Conservation (phyloP, 768 basidiomycete genomes). For the Tephrocybe rancida region DNA sequence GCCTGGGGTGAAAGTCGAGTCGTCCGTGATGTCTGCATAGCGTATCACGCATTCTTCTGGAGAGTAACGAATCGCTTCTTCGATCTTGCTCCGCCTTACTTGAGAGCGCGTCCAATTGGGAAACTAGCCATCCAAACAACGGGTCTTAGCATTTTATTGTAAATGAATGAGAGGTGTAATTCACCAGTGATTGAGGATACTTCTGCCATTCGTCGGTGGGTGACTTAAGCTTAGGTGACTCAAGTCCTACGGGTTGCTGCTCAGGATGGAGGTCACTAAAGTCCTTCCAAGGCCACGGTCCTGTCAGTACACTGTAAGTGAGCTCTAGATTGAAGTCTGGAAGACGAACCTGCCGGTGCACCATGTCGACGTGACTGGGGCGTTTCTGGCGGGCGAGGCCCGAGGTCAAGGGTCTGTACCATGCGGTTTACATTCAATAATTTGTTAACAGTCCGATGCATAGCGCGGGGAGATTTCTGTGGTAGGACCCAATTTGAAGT, state of each 20-base stretch:
- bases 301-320: background rate
- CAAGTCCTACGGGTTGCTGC: background rate
- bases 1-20: conserved; percentile 38
- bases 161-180: background rate
- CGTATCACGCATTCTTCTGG: background rate
- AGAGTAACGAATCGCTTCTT: conserved; percentile 1
- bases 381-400: conserved; percentile 12
- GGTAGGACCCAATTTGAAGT: background rate
- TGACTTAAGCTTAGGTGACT: conserved; percentile 5
- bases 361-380: conserved; percentile 14
- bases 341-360: conserved; percentile 10
- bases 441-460: background rate
- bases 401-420: background rate
- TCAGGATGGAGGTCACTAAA: conserved; percentile 1
- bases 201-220: conserved; percentile 24
- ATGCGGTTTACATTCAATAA: background rate
- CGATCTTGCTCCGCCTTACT: conserved; percentile 35
- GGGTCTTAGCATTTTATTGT: background rate
- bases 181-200: conserved; percentile 36
- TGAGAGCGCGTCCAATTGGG: conserved; percentile 42
- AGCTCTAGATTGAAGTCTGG: background rate
- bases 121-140: conserved; percentile 22
- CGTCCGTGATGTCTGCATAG: background rate
- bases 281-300: conserved; percentile 36
- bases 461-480: background rate